Evolutionary conservation across 2,329 filamentous ascomycete species (phyloP), one percentile per base, ranked within the genome.

Genomic region (Fusarium mangiferae): DNA sequence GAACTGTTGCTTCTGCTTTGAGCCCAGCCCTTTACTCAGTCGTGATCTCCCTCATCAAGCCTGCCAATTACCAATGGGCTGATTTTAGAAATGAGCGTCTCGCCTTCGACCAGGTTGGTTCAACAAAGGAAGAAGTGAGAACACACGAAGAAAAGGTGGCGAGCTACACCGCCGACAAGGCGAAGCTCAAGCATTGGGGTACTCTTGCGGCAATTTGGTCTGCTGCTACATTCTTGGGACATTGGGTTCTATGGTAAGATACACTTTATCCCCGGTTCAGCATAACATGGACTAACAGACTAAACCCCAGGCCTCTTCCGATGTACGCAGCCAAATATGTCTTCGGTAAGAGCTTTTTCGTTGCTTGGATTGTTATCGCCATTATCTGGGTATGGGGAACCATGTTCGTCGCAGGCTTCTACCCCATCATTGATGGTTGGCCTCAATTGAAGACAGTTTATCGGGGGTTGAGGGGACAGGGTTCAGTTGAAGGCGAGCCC

Each of bases 321-420:
- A 89, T 89, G 86, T 89, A 89, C 71, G 87, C 83, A 0, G 82
- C 85, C 1, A 82, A 83, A 14, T 88, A 88, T 62, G 78, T 88
- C 0, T 88, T 88, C 70, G 80, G 80, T 4, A 84, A 85, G 62
- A 78, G 77, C 39, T 89, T 89, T 68, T 89, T 85, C 55, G 78
- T 80, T 2, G 87, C 85, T 0, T 89, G 87, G 87, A 77, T 89
- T 3, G 81, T 86, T 1, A 78, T 89, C 1, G 82, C 83, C 0
- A 85, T 89, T 22, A 84, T 89, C 36, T 89, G 87, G 87, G 82
- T 88, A 7, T 89, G 87, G 87, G 75, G 80, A 0, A 88, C 86
- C 0, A 83, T 88, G 81, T 77, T 89, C 0, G 77, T 88, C 20
- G 84, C 84, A 0, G 85, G 84, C 0, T 84, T 88, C 52, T 88